These are phyloP conservation scores for Poronia punctata DNA, from an alignment of 495 filamentous ascomycete species.

Conservation along the genomic window DNA sequence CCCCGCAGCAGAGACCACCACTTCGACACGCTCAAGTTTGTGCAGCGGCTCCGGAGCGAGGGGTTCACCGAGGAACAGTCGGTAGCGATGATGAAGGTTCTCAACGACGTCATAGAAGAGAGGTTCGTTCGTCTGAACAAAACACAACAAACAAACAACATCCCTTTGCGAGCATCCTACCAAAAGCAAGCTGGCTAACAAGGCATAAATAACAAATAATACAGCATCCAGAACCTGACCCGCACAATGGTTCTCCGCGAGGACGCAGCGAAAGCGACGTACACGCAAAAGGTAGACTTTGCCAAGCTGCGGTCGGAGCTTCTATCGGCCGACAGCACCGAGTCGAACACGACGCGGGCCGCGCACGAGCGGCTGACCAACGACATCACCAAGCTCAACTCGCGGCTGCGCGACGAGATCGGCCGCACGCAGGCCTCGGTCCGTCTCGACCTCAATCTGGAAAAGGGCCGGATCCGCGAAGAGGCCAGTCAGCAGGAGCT, in stretches of 20 bases:
- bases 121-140: too few relatives aligned
- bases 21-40: slow-evolving; percentile 97
- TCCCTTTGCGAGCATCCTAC: too few relatives aligned
- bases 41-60: slow-evolving; percentile 79
- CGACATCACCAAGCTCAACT: slow-evolving; percentile 87
- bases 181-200: too few relatives aligned
- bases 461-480: slow-evolving; percentile 94
- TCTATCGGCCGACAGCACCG: slow-evolving; percentile 80
- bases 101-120: slow-evolving; percentile 96
- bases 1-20: slow-evolving; percentile 70
- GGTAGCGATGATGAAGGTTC: slow-evolving; percentile 93
- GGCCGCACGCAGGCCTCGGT: slow-evolving; percentile 88
- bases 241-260: slow-evolving; percentile 98
- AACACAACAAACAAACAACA: too few relatives aligned
- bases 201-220: slow-evolving; percentile 4
- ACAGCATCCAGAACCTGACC: slow-evolving; percentile 90
- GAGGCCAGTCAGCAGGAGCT: slow-evolving; percentile 96
- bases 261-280: slow-evolving; percentile 78
- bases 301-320: slow-evolving; percentile 96
- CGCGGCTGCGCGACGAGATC: slow-evolving; percentile 85
- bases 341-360: slow-evolving; percentile 77
- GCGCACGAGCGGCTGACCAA: slow-evolving; percentile 90
- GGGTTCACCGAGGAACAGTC: slow-evolving; percentile 95
- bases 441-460: slow-evolving; percentile 85
- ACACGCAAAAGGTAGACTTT: slow-evolving; percentile 98